A percentile compares a stretch with the other conserved stretches of the same genome.
phyloP scores from a whole-genome alignment of 768 basidiomycete species.

The Suillus weaverae region DNA sequence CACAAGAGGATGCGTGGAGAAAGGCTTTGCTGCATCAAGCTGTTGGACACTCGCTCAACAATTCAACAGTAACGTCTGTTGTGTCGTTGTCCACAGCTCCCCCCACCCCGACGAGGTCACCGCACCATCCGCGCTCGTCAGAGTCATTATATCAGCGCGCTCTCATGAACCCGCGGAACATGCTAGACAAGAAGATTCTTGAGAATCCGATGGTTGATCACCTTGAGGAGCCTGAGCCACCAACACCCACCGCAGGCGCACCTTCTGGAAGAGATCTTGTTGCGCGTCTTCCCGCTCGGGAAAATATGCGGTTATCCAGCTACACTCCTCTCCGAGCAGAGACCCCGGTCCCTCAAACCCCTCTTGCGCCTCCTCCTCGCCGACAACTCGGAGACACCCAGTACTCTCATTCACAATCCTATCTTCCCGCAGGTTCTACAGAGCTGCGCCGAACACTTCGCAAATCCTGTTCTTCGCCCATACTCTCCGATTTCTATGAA shows the following conservation, averaged over 20 bases:
- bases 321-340: slow-evolving; percentile 58
- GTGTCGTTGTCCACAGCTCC: slow-evolving; percentile 27
- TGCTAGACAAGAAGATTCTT: slow-evolving; percentile 46
- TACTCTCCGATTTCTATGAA: slow-evolving; percentile 47
- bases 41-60: slow-evolving; percentile 72
- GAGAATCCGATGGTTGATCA: slow-evolving; percentile 38
- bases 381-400: slow-evolving; percentile 41
- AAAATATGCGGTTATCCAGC: slow-evolving; percentile 39
- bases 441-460: slow-evolving; percentile 34
- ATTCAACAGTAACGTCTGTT: slow-evolving; percentile 47
- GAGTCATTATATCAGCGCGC: slow-evolving; percentile 24
- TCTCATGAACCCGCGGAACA: slow-evolving; percentile 25
- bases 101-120: slow-evolving; percentile 40
- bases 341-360: slow-evolving; percentile 62
- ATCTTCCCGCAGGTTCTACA: slow-evolving; percentile 32
- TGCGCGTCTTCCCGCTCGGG: slow-evolving; percentile 25
- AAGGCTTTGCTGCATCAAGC: slow-evolving; percentile 75
- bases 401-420: slow-evolving; percentile 60
- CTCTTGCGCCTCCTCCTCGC: slow-evolving; percentile 67
- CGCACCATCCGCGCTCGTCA: slow-evolving; percentile 21
- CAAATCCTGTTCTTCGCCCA: slow-evolving; percentile 54
- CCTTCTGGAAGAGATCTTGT: slow-evolving; percentile 12
- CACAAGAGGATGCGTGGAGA: slow-evolving; percentile 69
- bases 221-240: slow-evolving; percentile 32
- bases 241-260: slow-evolving; percentile 15